These are phyloP conservation scores for Pseudovirgaria hyperparasitica DNA, from an alignment of 2,329 filamentous ascomycete genomes.

Conservation along the genomic window DNA sequence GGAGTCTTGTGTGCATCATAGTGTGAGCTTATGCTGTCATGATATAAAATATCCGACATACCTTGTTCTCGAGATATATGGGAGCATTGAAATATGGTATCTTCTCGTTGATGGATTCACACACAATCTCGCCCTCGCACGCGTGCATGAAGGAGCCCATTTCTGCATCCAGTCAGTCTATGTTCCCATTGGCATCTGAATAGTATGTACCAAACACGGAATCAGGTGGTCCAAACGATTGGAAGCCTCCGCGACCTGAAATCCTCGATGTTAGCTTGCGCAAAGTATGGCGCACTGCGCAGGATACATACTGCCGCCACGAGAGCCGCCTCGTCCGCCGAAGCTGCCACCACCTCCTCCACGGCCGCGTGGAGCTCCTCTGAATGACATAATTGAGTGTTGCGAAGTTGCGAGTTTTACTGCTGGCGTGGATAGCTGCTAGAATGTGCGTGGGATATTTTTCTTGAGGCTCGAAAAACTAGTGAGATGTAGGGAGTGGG, in stretches of 20 bases:
- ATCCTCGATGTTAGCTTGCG: constrained; percentile 15
- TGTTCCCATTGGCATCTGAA: not conserved
- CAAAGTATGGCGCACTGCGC: constrained; percentile 8
- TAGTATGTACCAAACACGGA: constrained; percentile 25
- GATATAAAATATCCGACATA: constrained; percentile 27
- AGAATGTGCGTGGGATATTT: too few relatives aligned
- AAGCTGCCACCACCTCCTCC: constrained; percentile 34
- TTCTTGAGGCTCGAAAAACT: too few relatives aligned
- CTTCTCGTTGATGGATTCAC: constrained; percentile 88
- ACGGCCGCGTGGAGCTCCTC: constrained; percentile 29
- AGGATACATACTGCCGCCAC: constrained; percentile 29
- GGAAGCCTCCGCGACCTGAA: constrained; percentile 25
- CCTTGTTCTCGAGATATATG: constrained; percentile 98
- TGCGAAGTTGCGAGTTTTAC: constrained; percentile 16
- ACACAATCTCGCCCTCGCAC: constrained; percentile 95
- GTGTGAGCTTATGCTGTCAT: too few relatives aligned
- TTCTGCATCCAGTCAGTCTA: constrained; percentile 39
- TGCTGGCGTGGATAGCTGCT: constrained; percentile 3
- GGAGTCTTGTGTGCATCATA: too few relatives aligned
- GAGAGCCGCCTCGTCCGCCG: constrained; percentile 40
- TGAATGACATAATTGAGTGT: constrained; percentile 57
- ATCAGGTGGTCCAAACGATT: constrained; percentile 30
- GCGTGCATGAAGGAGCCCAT: constrained; percentile 92
- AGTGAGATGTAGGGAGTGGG: too few relatives aligned
- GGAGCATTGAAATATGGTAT: constrained; percentile 98